Evolutionary conservation across 306 rosid genomes (phyloP).

Genomic region (Citrullus mucosospermus): DNA sequence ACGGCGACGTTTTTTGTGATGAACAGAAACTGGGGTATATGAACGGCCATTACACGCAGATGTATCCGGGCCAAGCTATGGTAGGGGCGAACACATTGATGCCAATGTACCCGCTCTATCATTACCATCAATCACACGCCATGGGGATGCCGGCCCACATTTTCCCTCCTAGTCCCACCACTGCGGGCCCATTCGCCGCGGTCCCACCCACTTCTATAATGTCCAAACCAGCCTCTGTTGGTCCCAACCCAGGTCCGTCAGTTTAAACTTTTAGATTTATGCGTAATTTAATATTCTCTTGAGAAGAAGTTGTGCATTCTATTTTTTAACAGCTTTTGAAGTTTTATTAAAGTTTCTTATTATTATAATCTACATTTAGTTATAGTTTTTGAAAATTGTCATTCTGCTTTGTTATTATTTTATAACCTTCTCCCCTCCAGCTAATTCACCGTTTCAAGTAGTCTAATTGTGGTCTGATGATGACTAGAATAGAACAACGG

Average conservation of each 20-base stretch:
- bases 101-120: slow-evolving; percentile 67
- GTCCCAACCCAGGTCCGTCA: slow-evolving; percentile 51
- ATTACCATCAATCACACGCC: slow-evolving; percentile 49
- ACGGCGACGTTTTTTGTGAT: background rate
- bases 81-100: slow-evolving; percentile 56
- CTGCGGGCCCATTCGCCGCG: slow-evolving; percentile 23
- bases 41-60: slow-evolving; percentile 44
- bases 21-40: slow-evolving; percentile 49
- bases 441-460: no score
- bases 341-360: no score
- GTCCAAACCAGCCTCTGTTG: slow-evolving; percentile 39
- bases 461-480: no score
- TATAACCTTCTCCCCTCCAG: no score
- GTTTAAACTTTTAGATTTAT: no score
- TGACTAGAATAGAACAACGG: background rate
- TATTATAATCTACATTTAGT: no score
- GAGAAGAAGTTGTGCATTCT: no score
- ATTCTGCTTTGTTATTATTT: no score
- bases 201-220: slow-evolving; percentile 32
- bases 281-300: no score
- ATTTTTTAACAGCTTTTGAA: no score
- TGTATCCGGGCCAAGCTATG: slow-evolving; percentile 48
- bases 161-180: slow-evolving; percentile 26
- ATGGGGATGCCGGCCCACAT: slow-evolving; percentile 58
- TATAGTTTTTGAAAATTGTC: no score